These are phyloP conservation scores for Hyphodiscus sp. DNA, from an alignment of 2,329 filamentous ascomycete species.

Conservation along the genomic window DNA sequence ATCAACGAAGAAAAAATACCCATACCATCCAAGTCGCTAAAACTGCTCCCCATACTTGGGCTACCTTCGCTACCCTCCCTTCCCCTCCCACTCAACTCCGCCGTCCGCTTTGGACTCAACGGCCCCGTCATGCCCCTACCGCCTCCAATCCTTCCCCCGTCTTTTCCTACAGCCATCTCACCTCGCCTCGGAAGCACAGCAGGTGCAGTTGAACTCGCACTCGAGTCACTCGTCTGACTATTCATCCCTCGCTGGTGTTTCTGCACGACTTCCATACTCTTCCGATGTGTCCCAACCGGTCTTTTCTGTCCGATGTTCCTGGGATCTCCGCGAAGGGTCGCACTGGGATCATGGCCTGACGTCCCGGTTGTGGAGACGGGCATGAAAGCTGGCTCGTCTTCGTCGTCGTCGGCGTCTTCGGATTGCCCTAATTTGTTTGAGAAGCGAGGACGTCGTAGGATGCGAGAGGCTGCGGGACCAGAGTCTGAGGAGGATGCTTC, in stretches of 20 bases:
- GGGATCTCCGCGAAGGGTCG: slow-evolving; percentile 26
- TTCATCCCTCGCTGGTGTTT: slow-evolving; percentile 12
- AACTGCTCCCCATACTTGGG: slow-evolving; percentile 78
- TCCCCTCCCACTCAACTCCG: slow-evolving; percentile 49
- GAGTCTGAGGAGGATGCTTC: slow-evolving; percentile 20
- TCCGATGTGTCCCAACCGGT: slow-evolving; percentile 14
- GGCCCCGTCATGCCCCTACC: slow-evolving; percentile 47
- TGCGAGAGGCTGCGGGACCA: slow-evolving; percentile 21
- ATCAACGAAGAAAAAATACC: background rate
- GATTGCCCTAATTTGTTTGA: slow-evolving; percentile 16
- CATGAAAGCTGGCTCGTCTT: slow-evolving; percentile 29
- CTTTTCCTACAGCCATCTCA: slow-evolving; percentile 49
- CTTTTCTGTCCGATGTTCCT: slow-evolving; percentile 7
- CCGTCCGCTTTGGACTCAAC: slow-evolving; percentile 52
- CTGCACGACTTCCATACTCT: slow-evolving; percentile 10
- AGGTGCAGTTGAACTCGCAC: slow-evolving; percentile 41
- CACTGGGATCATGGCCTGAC: slow-evolving; percentile 23
- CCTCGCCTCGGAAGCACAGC: slow-evolving; percentile 15
- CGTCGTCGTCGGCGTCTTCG: slow-evolving; percentile 26
- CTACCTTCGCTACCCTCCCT: slow-evolving; percentile 65
- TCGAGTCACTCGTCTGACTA: slow-evolving; percentile 53
- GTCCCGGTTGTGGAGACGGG: slow-evolving; percentile 16
- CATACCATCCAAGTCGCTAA: slow-evolving; percentile 74
- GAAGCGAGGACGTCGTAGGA: slow-evolving; percentile 26
- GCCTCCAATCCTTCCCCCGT: slow-evolving; percentile 52